Evolutionary conservation across 768 basidiomycete species (phyloP).

Genomic region (Sutorius australiensis): DNA sequence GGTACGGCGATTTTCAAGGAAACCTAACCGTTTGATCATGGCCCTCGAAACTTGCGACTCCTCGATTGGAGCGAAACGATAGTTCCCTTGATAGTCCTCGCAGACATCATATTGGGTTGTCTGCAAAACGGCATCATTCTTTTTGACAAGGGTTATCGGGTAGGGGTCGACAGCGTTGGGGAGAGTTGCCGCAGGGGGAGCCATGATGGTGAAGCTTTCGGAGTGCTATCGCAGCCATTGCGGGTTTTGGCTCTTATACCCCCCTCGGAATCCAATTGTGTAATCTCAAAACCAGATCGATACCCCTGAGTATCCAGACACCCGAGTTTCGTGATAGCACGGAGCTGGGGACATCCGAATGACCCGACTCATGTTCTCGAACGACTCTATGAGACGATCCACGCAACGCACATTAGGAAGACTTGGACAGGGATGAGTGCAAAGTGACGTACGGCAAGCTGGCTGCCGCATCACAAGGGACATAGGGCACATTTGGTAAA

Average conservation of each 20-base stretch:
- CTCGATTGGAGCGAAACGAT: slow-evolving; percentile 68
- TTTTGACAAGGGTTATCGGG: slow-evolving; percentile 22
- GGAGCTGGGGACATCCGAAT: background rate
- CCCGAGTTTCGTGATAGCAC: background rate
- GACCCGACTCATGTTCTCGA: no score
- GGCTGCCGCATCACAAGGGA: no score
- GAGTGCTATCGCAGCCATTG: background rate
- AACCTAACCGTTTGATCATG: slow-evolving; percentile 64
- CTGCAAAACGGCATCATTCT: slow-evolving; percentile 12
- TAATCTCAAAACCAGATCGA: background rate
- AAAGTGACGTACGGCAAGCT: no score
- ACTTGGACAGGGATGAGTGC: no score
- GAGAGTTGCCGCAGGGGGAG: slow-evolving; percentile 36
- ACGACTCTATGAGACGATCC: background rate
- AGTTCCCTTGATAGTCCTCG: slow-evolving; percentile 53
- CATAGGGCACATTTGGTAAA: background rate
- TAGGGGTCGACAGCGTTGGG: slow-evolving; percentile 19
- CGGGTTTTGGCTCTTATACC: slow-evolving; percentile 4
- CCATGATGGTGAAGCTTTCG: slow-evolving; percentile 34
- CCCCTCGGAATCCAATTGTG: background rate
- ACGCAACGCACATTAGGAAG: background rate
- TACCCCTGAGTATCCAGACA: background rate
- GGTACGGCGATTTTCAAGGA: background rate
- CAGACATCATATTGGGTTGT: slow-evolving; percentile 18
- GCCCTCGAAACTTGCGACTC: slow-evolving; percentile 74